phyloP scores from a whole-genome alignment of 805 yeast genomes.

The Candida dajiaensis region DNA sequence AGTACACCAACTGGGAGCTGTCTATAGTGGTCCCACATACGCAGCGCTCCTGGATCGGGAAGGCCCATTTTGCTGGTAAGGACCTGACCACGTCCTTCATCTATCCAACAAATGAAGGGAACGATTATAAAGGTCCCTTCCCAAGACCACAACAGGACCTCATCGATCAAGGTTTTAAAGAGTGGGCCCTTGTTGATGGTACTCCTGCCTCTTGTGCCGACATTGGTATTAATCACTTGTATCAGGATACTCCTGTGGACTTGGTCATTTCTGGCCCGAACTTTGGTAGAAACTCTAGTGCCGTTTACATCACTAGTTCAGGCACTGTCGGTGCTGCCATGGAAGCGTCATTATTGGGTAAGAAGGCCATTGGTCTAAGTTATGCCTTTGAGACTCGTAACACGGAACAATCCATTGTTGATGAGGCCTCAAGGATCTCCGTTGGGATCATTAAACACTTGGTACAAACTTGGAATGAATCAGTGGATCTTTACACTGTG shows the following conservation, averaged over 20 bases:
- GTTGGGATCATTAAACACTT: constrained; percentile 59
- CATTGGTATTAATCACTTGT: constrained; percentile 74
- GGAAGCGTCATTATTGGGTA: constrained; percentile 75
- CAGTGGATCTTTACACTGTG: constrained; percentile 70
- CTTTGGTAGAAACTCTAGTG: constrained; percentile 88
- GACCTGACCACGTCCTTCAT: constrained; percentile 55
- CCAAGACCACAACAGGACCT: constrained; percentile 40
- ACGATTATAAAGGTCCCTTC: constrained; percentile 64
- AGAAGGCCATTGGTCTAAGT: constrained; percentile 71
- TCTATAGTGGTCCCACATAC: constrained; percentile 77
- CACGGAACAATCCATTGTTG: constrained; percentile 30
- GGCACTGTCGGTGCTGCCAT: constrained; percentile 97
- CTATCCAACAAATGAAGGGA: constrained; percentile 51
- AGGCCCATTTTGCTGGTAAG: constrained; percentile 88
- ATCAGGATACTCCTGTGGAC: constrained; percentile 56
- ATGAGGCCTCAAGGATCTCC: constrained; percentile 61
- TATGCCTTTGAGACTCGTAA: constrained; percentile 64
- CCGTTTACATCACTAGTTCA: constrained; percentile 81
- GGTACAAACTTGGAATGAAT: constrained; percentile 47
- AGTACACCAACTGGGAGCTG: constrained; percentile 75
- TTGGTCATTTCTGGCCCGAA: constrained; percentile 93
- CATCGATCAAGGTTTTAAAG: constrained; percentile 39
- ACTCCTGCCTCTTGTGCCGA: constrained; percentile 97
- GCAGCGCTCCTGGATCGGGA: constrained; percentile 95
- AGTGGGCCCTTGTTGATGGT: constrained; percentile 85